Percentiles rank a stretch among this genome's conserved stretches.
phyloP scores from a whole-genome alignment of 129 eudicot genomes.

The Dittrichia graveolens region DNA sequence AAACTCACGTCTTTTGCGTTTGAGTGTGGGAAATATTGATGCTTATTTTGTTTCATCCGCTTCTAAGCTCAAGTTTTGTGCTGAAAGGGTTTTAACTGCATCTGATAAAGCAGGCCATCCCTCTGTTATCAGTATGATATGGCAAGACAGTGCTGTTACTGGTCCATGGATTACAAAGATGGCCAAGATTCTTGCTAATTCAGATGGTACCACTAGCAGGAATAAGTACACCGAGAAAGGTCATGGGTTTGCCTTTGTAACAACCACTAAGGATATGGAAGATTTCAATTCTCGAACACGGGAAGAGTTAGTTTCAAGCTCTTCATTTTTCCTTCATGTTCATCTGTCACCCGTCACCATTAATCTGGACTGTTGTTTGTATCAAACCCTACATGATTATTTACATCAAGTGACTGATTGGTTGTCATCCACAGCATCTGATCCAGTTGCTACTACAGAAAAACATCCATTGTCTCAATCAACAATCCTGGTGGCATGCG shows the following conservation, averaged over 20 bases:
- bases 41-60: constrained; percentile 45
- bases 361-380: constrained; percentile 46
- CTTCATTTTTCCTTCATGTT: constrained; percentile 56
- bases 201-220: constrained; percentile 46
- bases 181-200: constrained; percentile 76
- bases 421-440: constrained; percentile 42
- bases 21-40: constrained; percentile 51
- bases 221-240: constrained; percentile 52
- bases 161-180: constrained; percentile 72
- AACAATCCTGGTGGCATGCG: constrained; percentile 69
- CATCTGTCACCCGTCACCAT: constrained; percentile 48
- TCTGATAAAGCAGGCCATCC: constrained; percentile 38
- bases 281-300: constrained; percentile 49
- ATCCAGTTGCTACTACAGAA: constrained; percentile 31
- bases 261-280: constrained; percentile 55
- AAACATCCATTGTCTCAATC: constrained; percentile 46
- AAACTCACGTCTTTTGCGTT: constrained; percentile 52
- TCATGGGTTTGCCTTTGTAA: constrained; percentile 65
- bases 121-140: constrained; percentile 62
- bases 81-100: constrained; percentile 49
- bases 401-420: constrained; percentile 46
- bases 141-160: constrained; percentile 68
- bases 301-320: constrained; percentile 63
- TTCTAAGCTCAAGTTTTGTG: constrained; percentile 39
- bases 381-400: constrained; percentile 43